phyloP scores from a whole-genome alignment of 495 filamentous ascomycete species.

The Aspergillus asperescens region DNA sequence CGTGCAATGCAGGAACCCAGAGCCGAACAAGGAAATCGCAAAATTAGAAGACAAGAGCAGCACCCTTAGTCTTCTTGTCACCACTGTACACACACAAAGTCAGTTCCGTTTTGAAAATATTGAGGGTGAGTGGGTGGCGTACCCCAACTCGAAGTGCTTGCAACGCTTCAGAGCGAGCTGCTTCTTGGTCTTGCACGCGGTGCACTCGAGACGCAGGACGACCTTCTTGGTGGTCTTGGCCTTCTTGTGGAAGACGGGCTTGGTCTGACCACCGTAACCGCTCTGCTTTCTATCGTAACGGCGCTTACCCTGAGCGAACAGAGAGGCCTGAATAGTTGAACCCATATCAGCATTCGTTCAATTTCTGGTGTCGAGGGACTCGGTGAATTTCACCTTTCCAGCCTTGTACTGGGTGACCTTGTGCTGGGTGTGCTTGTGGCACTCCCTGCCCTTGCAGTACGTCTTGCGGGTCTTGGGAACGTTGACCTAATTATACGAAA shows the following conservation, averaged over 20 bases:
- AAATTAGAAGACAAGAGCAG: slow-evolving; percentile 92
- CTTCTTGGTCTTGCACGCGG: slow-evolving; percentile 94
- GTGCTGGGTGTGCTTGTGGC: slow-evolving; percentile 91
- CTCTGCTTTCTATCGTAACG: slow-evolving; percentile 99
- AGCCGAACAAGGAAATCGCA: slow-evolving; percentile 47
- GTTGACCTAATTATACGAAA: slow-evolving; percentile 65
- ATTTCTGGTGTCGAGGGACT: slow-evolving; percentile 5
- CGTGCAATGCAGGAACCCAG: slow-evolving; percentile 46
- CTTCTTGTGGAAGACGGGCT: slow-evolving; percentile 99
- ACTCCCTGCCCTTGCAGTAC: slow-evolving; percentile 92
- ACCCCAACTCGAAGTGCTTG: slow-evolving; percentile 99
- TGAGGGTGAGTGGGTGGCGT: slow-evolving; percentile 40
- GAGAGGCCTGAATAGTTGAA: slow-evolving; percentile 60
- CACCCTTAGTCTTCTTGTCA: slow-evolving; percentile 99
- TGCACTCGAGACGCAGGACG: slow-evolving; percentile 95
- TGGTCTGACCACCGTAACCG: slow-evolving; percentile 99
- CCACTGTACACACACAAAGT: slow-evolving; percentile 57
- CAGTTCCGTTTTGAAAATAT: too few relatives aligned
- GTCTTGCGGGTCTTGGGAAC: slow-evolving; percentile 86
- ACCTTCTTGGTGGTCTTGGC: slow-evolving; percentile 99
- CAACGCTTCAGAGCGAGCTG: slow-evolving; percentile 96
- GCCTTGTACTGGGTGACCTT: slow-evolving; percentile 98
- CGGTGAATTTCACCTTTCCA: slow-evolving; percentile 61
- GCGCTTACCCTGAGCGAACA: slow-evolving; percentile 97
- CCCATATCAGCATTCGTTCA: slow-evolving; percentile 23